Evolutionary conservation across 805 yeast species (phyloP).

Genomic region (Lipomyces oligophaga): DNA sequence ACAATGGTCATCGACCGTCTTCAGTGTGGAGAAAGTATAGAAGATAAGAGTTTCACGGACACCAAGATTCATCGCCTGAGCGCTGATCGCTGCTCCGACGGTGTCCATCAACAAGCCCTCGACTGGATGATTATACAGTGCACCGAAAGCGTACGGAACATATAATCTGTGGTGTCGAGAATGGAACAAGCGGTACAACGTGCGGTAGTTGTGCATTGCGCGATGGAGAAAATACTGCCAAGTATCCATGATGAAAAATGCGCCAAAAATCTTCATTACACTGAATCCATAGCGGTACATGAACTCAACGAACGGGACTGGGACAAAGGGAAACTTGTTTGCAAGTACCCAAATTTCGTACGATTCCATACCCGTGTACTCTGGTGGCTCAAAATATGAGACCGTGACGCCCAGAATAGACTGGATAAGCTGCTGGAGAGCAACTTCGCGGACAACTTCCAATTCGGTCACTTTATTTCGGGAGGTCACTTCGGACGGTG

Average conservation of each 20-base stretch:
- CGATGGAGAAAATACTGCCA: constrained; percentile 96
- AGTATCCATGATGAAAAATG: constrained; percentile 76
- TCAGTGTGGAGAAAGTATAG: constrained; percentile 85
- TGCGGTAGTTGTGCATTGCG: constrained; percentile 77
- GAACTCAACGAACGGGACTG: constrained; percentile 48
- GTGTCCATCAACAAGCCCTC: constrained; percentile 94
- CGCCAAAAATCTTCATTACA: constrained; percentile 50
- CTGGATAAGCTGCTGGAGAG: constrained; percentile 82
- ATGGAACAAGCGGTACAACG: constrained; percentile 75
- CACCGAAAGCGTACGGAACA: constrained; percentile 96
- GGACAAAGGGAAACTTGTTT: constrained; percentile 43
- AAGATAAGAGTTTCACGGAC: constrained; percentile 74
- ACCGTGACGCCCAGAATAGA: constrained; percentile 61
- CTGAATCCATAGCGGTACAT: constrained; percentile 66
- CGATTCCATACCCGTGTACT: constrained; percentile 22
- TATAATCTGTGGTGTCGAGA: constrained; percentile 92
- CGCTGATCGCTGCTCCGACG: constrained; percentile 83
- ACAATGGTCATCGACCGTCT: constrained; percentile 97
- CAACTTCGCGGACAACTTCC: constrained; percentile 76
- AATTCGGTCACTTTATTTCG: constrained; percentile 69
- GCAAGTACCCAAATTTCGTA: constrained; percentile 42
- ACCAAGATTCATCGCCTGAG: constrained; percentile 55
- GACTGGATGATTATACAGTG: constrained; percentile 86
- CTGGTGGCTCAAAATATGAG: constrained; percentile 50
- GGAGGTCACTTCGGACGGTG: constrained; percentile 74